Evolutionary conservation across 1,284 basidiomycete genomes (phyloP), one percentile per base, ranked within the genome.

Genomic region (Ganoderma sinense): DNA sequence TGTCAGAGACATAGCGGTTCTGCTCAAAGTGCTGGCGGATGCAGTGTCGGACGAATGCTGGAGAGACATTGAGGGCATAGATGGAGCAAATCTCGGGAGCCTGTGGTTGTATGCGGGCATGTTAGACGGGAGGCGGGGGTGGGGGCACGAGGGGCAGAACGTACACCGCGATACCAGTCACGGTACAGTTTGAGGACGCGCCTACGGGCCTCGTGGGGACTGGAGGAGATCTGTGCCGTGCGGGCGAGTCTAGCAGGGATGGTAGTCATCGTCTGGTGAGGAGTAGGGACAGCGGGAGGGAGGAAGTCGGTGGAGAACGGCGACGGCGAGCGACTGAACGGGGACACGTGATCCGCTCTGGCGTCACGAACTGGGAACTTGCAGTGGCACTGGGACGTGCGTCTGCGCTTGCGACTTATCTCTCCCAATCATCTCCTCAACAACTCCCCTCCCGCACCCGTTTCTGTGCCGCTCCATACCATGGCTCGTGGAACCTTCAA

Each of bases 181-280:
- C 97, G 87, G 85, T 99, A 99, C 26, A 98, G 88, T 65, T 93
- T 86, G 48, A 97, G 84, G 40, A 90, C 90, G 48, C 94, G 88
- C 59, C 83, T 82, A 56, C 93, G 89, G 5, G 95, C 92, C 68
- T 96, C 91, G n/a, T 84, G 82, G 33, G 91, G 84, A 65, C 83
- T 89, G 7, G 82, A 78, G 0, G 94, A 94, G 33, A 86, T 82
- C 53, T 86, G 84, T 4, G 94, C 89, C 23, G 89, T 79, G 75
- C 89, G 90, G 29, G 97, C 94, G 23, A 99, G 89, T 64, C 97
- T 92, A 64, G 97, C 84, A 26, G 97, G 97, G 80, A 99, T 98
- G 65, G 95, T 98, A 62, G 92, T 90, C 91, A 95, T 94, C 78
- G 58, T 60, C 53, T 16, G 67, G 67, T 63, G 65, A 36, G 40